Evolutionary conservation across 768 basidiomycete species (phyloP).

Genomic region (Xanthoconium purpureum): DNA sequence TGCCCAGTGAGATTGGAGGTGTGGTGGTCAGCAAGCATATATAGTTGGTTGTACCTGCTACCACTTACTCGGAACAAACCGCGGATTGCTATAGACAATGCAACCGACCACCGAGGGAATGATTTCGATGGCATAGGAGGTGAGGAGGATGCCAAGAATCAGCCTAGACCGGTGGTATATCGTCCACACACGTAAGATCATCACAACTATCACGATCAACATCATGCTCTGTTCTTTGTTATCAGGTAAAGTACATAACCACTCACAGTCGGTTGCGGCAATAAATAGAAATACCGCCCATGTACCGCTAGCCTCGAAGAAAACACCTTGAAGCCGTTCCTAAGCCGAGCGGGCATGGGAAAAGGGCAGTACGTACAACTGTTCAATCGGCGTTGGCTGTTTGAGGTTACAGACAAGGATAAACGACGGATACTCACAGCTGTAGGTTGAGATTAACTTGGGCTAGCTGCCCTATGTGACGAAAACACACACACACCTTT

Average conservation of each 20-base stretch:
- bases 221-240: neutral
- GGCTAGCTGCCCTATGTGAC: no score
- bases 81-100: neutral
- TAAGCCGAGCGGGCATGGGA: no score
- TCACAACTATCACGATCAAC: neutral
- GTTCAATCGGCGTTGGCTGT: neutral
- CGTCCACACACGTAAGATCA: slow-evolving; percentile 9
- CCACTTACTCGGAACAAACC: neutral
- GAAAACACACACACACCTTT: neutral
- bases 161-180: slow-evolving; percentile 11
- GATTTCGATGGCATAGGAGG: neutral
- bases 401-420: neutral
- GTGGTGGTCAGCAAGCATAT: no score
- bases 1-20: no score
- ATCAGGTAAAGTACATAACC: no score
- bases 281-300: neutral
- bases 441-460: neutral
- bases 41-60: neutral
- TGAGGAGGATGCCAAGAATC: slow-evolving; percentile 1
- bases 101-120: neutral
- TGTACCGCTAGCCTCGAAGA: neutral
- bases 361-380: neutral
- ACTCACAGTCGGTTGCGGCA: neutral
- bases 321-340: neutral
- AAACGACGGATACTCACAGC: neutral